These are phyloP conservation scores for Boletus insuetus DNA, from an alignment of 768 basidiomycete species.

Conservation along the genomic window DNA sequence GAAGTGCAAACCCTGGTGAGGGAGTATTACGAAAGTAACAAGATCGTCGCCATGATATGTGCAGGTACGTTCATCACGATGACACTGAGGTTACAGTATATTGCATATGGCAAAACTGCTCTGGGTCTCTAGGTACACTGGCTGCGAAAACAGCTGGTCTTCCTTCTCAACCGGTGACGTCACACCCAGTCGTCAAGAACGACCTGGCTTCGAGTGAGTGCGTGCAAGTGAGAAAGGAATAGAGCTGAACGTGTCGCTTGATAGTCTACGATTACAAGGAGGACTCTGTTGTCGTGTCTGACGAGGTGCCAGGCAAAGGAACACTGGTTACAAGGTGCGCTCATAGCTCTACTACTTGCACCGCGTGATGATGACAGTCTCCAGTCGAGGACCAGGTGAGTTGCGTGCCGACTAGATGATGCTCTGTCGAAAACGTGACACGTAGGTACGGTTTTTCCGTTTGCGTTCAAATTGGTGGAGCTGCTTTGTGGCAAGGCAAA, in stretches of 20 bases:
- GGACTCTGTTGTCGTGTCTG: conserved; percentile 67
- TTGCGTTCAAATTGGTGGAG: conserved; percentile 75
- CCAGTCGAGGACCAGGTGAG: conserved; percentile 70
- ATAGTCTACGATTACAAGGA: conserved; percentile 75
- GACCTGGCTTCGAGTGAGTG: conserved; percentile 53
- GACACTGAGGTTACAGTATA: background rate
- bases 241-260: background rate
- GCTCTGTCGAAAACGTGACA: background rate
- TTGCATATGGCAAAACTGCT: background rate
- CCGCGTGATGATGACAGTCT: conserved; percentile 1
- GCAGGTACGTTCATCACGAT: conserved; percentile 60
- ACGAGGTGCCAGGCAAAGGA: conserved; percentile 31
- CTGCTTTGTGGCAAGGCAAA: conserved; percentile 61
- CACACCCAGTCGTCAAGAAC: conserved; percentile 69
- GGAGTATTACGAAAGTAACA: conserved; percentile 39
- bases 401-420: background rate
- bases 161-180: conserved; percentile 65
- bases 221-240: background rate
- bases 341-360: background rate
- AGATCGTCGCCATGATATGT: conserved; percentile 80
- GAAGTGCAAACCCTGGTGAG: conserved; percentile 63
- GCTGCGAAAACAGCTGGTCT: conserved; percentile 62
- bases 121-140: conserved; percentile 51
- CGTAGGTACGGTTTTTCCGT: conserved; percentile 71
- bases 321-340: conserved; percentile 73